Evolutionary conservation across 2,329 filamentous ascomycete species (phyloP), one percentile per base, ranked within the genome.

Genomic region (Curvularia eragrostidis): DNA sequence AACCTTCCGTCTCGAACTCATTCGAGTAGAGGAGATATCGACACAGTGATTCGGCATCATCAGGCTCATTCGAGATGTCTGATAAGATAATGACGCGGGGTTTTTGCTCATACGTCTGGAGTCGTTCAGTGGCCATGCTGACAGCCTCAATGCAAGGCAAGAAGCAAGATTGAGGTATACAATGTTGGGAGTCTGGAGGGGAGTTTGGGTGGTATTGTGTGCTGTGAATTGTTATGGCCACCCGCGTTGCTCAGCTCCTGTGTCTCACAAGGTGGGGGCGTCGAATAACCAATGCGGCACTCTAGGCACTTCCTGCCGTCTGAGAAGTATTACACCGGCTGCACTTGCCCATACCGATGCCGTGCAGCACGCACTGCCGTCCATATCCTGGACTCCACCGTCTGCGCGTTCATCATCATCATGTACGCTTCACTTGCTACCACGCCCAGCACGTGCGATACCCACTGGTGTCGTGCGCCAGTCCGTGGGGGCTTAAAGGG

Each of bases 1-100:
- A 43, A 3, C 77, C 77, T 38, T 75, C 70, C 0, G 72, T 79
- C 32, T 78, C 69, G 47, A 78, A 77, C 39, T 77, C 73, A 38
- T 78, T 76, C 3, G 72, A 58, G 43, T 78, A 76, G 3, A 77
- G 54, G 6, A 78, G 66, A 49, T 75, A 76, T n/a, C 76, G 67
- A 26, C 72, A 72, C 38, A 79, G 61, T 5, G 74, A 77, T 52
- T 77, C 71, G 2, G 75, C 71, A 63, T 77, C 76, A 55, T 78
- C 76, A 3, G 77, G 75, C 43, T 79, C 76, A 39, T 77, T 78
- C 6, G 70, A 74, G 23, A 78, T 77, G 51, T 78, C 76, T 1
- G 75, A 72, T n/a, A 77, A 57, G 55, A 79, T 73, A 65, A 79
- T 75, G 15, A 79, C 71, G 58, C 76, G 73, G 53, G 75, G 75